Conservation (phyloP, 495 filamentous ascomycete species). For the Pyronema omphalodes region DNA sequence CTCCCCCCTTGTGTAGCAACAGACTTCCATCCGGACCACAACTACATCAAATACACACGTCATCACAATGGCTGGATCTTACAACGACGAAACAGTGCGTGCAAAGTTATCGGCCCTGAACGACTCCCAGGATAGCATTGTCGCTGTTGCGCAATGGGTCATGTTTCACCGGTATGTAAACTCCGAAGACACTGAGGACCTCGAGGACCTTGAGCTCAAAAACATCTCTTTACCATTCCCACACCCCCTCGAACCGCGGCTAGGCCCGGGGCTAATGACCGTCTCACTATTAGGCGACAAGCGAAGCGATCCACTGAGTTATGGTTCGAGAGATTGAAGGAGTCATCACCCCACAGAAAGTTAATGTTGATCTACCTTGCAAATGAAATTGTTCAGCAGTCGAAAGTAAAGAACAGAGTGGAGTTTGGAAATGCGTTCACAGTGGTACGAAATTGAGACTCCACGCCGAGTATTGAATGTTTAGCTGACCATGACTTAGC, state of each 20-base stretch:
- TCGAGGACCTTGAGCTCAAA: not conserved
- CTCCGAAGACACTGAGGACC: not conserved
- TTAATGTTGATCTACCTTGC: constrained; percentile 87
- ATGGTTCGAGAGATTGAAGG: constrained; percentile 76
- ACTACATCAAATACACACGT: not conserved
- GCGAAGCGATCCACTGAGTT: constrained; percentile 72
- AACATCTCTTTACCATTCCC: too few relatives aligned
- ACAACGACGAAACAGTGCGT: constrained; percentile 79
- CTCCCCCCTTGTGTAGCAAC: too few relatives aligned
- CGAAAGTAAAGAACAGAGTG: constrained; percentile 70
- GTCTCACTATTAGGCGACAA: constrained; percentile 44
- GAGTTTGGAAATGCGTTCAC: constrained; percentile 86
- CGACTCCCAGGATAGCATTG: constrained; percentile 90
- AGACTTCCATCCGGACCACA: too few relatives aligned
- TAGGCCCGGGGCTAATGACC: not conserved
- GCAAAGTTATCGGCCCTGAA: constrained; percentile 89
- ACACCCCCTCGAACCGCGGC: too few relatives aligned
- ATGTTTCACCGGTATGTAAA: constrained; percentile 81
- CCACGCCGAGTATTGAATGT: not conserved
- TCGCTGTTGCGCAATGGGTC: constrained; percentile 92
- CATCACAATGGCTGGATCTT: constrained; percentile 29
- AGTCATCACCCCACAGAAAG: constrained; percentile 62
- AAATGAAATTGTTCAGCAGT: constrained; percentile 94
- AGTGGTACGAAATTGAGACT: constrained; percentile 32
- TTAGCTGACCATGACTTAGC: constrained; percentile 25